phyloP scores from a whole-genome alignment of 805 yeast species.

The Candida adriatica region DNA sequence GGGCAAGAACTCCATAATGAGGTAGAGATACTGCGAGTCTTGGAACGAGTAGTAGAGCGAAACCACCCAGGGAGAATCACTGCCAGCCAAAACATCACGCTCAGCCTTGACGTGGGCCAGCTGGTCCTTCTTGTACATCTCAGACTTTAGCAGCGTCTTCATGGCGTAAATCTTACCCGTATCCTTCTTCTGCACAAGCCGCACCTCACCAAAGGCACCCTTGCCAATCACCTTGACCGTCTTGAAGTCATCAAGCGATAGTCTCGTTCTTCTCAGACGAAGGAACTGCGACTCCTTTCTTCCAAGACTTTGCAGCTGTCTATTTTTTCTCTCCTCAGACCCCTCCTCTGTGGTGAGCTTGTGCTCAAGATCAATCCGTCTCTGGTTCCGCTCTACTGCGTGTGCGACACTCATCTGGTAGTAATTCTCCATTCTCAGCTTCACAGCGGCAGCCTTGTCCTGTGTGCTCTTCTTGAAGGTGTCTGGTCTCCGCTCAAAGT shows the following conservation, averaged over 20 bases:
- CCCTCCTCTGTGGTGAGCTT: constrained; percentile 63
- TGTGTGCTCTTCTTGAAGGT: constrained; percentile 24
- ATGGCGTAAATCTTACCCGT: constrained; percentile 94
- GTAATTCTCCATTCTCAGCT: constrained; percentile 76
- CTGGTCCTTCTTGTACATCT: constrained; percentile 84
- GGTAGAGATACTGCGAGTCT: constrained; percentile 79
- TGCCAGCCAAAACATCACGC: constrained; percentile 91
- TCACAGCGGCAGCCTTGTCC: constrained; percentile 41
- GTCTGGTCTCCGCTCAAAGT: constrained; percentile 26
- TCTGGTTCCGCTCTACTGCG: constrained; percentile 93
- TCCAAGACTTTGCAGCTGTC: constrained; percentile 72
- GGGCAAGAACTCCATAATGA: constrained; percentile 99
- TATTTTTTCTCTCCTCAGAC: constrained; percentile 63
- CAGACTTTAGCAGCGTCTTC: constrained; percentile 80
- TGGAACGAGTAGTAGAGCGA: constrained; percentile 92
- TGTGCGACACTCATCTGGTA: constrained; percentile 87
- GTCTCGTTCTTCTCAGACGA: constrained; percentile 83
- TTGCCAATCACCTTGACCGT: constrained; percentile 98
- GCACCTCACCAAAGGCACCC: constrained; percentile 99
- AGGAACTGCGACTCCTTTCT: constrained; percentile 82
- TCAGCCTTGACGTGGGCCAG: constrained; percentile 94
- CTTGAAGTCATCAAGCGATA: constrained; percentile 89
- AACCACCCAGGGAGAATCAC: constrained; percentile 94
- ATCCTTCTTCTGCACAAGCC: constrained; percentile 87
- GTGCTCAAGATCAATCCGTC: constrained; percentile 82